These are phyloP conservation scores for Eimeria necatrix DNA, from an alignment of 169 alveolate genomes.

Conservation along the genomic window DNA sequence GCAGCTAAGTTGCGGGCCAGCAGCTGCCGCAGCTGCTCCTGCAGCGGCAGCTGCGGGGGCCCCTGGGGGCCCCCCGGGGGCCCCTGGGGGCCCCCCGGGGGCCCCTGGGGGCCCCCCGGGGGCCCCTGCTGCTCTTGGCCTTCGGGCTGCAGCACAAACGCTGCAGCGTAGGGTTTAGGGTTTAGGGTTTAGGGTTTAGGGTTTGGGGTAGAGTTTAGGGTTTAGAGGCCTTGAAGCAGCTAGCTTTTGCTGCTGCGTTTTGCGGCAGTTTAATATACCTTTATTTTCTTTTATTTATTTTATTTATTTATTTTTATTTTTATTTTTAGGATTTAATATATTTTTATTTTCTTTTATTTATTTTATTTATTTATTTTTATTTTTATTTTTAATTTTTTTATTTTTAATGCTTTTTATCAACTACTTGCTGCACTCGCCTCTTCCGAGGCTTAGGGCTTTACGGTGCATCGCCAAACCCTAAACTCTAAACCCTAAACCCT, in stretches of 20 bases:
- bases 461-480: background rate
- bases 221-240: too few species aligned
- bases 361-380: too few species aligned
- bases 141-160: background rate
- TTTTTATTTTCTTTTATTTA: too few species aligned
- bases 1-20: background rate
- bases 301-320: too few species aligned
- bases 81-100: constrained; percentile 89
- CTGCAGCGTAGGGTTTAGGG: background rate
- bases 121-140: background rate
- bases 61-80: too few species aligned
- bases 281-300: too few species aligned
- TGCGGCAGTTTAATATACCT: too few species aligned
- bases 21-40: constrained; percentile 42
- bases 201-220: background rate
- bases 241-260: too few species aligned
- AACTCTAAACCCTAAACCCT: constrained; percentile 3
- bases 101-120: background rate
- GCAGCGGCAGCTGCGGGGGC: constrained; percentile 57
- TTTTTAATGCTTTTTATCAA: too few species aligned
- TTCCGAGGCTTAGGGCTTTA: background rate
- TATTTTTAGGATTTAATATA: too few species aligned
- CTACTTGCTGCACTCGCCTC: too few species aligned
- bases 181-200: background rate
- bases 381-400: too few species aligned